Percentiles rank a stretch among this genome's conserved stretches.
phyloP scores from a whole-genome alignment of 2,329 filamentous ascomycete genomes.

The Trichoderma breve region DNA sequence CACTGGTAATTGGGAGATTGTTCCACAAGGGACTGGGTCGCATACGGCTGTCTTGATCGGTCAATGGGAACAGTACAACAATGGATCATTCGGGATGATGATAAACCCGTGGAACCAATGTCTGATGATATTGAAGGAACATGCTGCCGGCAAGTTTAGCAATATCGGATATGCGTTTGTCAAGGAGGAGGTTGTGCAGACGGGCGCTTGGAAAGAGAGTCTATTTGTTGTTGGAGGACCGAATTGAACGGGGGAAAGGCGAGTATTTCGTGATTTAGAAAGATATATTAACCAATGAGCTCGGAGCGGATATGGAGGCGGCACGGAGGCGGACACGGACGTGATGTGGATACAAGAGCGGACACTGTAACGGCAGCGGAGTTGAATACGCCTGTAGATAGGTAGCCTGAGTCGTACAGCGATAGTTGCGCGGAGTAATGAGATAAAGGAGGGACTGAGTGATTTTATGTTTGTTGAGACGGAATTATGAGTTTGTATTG shows the following conservation, averaged over 20 bases:
- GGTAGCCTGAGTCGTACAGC: not conserved
- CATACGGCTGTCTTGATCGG: slow-evolving; percentile 2
- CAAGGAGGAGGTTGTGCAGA: not conserved
- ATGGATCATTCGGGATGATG: not conserved
- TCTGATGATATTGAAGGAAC: slow-evolving; percentile 5
- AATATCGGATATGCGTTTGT: slow-evolving; percentile 10
- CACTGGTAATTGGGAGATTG: not conserved
- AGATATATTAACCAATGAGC: not conserved
- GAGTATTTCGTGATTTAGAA: not conserved
- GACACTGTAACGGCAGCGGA: not conserved
- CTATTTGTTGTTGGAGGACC: not conserved
- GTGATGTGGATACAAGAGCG: not conserved
- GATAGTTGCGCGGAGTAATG: not conserved
- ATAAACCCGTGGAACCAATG: not conserved
- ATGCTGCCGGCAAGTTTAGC: not conserved
- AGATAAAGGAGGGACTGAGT: not conserved
- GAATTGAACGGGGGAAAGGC: not conserved
- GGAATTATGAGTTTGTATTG: not conserved
- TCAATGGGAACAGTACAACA: slow-evolving; percentile 4
- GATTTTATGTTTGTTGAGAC: not conserved
- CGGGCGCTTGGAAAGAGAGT: not conserved
- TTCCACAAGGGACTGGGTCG: not conserved
- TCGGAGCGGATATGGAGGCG: not conserved
- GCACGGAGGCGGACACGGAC: not conserved
- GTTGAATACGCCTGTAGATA: not conserved